Conservation (phyloP, 257 asterid genomes). For the Thymus mandschuricus region DNA sequence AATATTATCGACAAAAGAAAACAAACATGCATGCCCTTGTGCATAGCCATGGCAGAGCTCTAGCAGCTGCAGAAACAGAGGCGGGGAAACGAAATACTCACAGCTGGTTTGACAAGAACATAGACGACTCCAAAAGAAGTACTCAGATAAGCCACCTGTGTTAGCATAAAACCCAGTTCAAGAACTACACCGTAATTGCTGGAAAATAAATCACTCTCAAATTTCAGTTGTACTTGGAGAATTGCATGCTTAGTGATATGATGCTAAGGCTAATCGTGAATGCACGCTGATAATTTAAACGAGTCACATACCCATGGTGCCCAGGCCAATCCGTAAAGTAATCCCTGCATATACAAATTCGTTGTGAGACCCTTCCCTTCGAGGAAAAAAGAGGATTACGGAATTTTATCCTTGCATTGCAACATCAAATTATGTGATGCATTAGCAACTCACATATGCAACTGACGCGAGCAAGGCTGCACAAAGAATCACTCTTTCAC, state of each 20-base stretch:
- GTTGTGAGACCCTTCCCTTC: slow-evolving; percentile 26
- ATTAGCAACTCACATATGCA: slow-evolving; percentile 67
- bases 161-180: slow-evolving; percentile 28
- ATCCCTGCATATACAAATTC: slow-evolving; percentile 55
- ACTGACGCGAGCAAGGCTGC: slow-evolving; percentile 69
- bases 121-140: slow-evolving; percentile 86
- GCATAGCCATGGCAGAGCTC: background rate
- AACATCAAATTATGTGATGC: background rate
- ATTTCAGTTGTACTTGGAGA: too few species aligned
- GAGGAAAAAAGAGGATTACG: background rate
- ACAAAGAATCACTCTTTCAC: slow-evolving; percentile 81
- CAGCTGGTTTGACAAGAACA: slow-evolving; percentile 89
- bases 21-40: background rate
- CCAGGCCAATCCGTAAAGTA: slow-evolving; percentile 95
- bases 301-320: slow-evolving; percentile 78
- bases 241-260: too few species aligned
- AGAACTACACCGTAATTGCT: background rate
- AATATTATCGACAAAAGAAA: background rate
- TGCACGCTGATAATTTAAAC: slow-evolving; percentile 6
- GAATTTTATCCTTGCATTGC: background rate
- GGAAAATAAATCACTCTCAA: background rate
- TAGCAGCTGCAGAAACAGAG: slow-evolving; percentile 4
- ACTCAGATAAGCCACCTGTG: slow-evolving; percentile 85
- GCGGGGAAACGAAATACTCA: slow-evolving; percentile 45
- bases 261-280: background rate